Percentiles rank a stretch among this genome's conserved stretches.
phyloP scores from a whole-genome alignment of 768 basidiomycete species.

The Tricholoma flavovirens region DNA sequence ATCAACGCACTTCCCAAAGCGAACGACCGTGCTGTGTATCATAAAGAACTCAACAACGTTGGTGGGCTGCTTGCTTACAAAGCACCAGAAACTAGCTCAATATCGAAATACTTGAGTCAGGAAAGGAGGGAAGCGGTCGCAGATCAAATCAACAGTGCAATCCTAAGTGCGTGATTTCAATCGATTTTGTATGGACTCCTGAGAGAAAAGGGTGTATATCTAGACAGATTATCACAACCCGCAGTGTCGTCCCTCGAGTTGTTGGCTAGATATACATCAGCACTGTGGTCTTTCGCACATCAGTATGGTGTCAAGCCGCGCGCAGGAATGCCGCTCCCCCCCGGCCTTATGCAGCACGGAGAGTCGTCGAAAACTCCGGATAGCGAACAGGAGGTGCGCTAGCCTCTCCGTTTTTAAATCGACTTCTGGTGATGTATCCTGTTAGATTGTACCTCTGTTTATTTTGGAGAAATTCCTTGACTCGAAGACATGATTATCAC shows the following conservation, averaged over 20 bases:
- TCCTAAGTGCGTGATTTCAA: constrained; percentile 56
- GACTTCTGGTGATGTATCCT: constrained; percentile 2
- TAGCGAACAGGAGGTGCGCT: constrained; percentile 36
- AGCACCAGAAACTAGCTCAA: constrained; percentile 69
- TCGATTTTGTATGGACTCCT: neutral
- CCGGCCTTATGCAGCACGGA: constrained; percentile 17
- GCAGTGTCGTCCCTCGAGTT: constrained; percentile 60
- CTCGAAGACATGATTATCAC: constrained; percentile 32
- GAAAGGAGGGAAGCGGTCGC: constrained; percentile 77
- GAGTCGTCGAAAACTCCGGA: constrained; percentile 14
- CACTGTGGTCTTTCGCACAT: constrained; percentile 52
- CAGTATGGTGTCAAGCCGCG: constrained; percentile 43
- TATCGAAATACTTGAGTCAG: constrained; percentile 70
- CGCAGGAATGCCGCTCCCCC: constrained; percentile 44
- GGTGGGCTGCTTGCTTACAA: constrained; percentile 79
- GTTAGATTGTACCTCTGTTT: constrained; percentile 44
- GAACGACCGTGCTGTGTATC: constrained; percentile 54
- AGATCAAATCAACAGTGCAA: constrained; percentile 83
- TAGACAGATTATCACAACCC: constrained; percentile 48
- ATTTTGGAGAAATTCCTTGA: constrained; percentile 51
- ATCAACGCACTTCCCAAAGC: constrained; percentile 51
- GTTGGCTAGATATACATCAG: constrained; percentile 57
- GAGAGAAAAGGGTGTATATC: neutral
- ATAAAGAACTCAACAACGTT: constrained; percentile 68
- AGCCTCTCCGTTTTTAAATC: neutral